These are phyloP conservation scores for Neurospora sp. DNA, from an alignment of 495 filamentous ascomycete genomes.

Conservation along the genomic window DNA sequence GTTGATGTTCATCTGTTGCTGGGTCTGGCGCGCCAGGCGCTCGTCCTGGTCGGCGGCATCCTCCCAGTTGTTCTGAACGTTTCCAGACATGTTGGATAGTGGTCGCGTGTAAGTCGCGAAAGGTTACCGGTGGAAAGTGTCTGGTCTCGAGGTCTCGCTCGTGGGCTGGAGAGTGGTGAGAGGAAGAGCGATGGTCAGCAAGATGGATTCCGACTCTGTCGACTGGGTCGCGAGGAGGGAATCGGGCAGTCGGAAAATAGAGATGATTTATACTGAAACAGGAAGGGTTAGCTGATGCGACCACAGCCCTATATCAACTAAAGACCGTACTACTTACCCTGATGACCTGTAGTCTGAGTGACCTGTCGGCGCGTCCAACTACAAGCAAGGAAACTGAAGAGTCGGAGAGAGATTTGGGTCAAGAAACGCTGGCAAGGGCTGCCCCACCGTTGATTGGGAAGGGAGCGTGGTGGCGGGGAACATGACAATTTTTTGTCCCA, in stretches of 20 bases:
- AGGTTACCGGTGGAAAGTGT: neutral
- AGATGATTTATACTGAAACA: neutral
- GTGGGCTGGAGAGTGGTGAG: neutral
- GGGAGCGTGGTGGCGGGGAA: conserved; percentile 16
- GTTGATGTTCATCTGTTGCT: conserved; percentile 66
- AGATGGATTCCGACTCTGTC: neutral
- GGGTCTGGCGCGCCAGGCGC: conserved; percentile 67
- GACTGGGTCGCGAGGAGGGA: neutral
- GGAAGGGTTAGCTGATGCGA: neutral
- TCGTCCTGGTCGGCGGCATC: conserved; percentile 86
- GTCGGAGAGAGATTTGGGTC: neutral
- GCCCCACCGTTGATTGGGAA: conserved; percentile 19
- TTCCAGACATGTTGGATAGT: conserved; percentile 57
- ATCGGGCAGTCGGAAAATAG: neutral
- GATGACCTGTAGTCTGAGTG: neutral
- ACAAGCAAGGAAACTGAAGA: neutral
- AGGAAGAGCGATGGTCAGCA: conserved; percentile 8
- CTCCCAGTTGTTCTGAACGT: conserved; percentile 80
- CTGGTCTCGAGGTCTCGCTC: neutral
- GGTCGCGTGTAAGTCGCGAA: neutral
- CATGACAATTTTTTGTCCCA: conserved; percentile 4
- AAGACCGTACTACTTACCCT: neutral
- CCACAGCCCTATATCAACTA: neutral
- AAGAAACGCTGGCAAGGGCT: conserved; percentile 4
- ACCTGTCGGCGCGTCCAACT: neutral